Base-by-base conservation (phyloP, 2,329 filamentous ascomycete species). In the Lizonia empirigonia region DNA sequence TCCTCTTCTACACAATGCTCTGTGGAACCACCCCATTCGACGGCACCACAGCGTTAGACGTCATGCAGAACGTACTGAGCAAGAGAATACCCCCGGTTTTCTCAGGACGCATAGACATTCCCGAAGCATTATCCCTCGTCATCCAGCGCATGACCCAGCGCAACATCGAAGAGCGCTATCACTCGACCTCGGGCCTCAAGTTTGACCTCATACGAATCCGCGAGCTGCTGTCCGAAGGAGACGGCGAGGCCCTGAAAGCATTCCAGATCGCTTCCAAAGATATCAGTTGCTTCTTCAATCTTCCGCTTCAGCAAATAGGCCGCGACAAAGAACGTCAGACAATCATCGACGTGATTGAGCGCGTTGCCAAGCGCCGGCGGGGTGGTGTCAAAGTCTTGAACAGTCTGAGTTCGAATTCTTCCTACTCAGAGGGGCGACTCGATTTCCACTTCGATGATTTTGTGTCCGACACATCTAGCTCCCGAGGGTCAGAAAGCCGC, bases 71-170 rank as follows among this genome's bases (percentile, higher is more conserved):
- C 59, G 91, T 97, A 9, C 80, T 97, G 7, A 87, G 87, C 37
- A 87, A 88, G 58, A 85, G 89, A 36, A 85, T 97, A 58, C 86
- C 89, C 4, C 85, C 85, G 29, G 86, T 94, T 7, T 90, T 90
- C 3, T 84, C 84, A 3, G 84, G 91, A 35, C 84, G 93, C 41
- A 82, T 91, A 53, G 93, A 97, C 67, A 80, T 96, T 5, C 93
- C 93, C 0, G 90, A 95, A 50, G 87, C 88, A 7, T 78, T 97
- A 33, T 89, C 89, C 1, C 82, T 84, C 24, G 88, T 97, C 34
- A 90, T 97, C 32, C 88, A 93, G 68, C 95, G 91, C 70, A 96
- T 95, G 82, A 96, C 91, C 0, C 86, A 91, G 53, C 96, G 95
- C 73, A 89, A 87, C 53, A 89, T 96, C 10, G 83, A 85, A 49